Evolutionary conservation across 1,284 basidiomycete species (phyloP).

Genomic region (Leccinum huronense): DNA sequence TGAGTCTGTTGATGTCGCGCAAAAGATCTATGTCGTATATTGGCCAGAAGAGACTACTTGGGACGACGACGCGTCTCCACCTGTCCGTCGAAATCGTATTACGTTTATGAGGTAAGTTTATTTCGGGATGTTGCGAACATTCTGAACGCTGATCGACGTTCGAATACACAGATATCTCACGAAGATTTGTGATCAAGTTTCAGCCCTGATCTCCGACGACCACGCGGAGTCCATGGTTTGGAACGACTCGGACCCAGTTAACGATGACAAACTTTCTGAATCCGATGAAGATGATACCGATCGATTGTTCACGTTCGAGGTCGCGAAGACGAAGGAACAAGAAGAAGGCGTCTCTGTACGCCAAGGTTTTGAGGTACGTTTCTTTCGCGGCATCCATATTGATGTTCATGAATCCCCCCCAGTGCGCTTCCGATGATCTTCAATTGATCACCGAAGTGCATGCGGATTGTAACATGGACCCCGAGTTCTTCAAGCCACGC

Average conservation of each 20-base stretch:
- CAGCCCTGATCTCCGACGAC: slow-evolving; percentile 47
- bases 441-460: slow-evolving; percentile 11
- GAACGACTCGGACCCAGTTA: slow-evolving; percentile 36
- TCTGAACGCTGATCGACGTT: neutral
- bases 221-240: slow-evolving; percentile 45
- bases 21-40: slow-evolving; percentile 48
- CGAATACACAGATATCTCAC: slow-evolving; percentile 46
- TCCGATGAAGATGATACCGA: slow-evolving; percentile 43
- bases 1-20: slow-evolving; percentile 4
- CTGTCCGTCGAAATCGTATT: slow-evolving; percentile 50
- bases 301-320: slow-evolving; percentile 55
- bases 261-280: slow-evolving; percentile 30
- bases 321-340: slow-evolving; percentile 57
- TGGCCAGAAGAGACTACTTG: slow-evolving; percentile 65
- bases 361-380: slow-evolving; percentile 43
- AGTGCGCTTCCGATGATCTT: slow-evolving; percentile 26
- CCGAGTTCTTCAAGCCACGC: slow-evolving; percentile 28
- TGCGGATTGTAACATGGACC: slow-evolving; percentile 27
- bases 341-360: slow-evolving; percentile 47
- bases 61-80: slow-evolving; percentile 48
- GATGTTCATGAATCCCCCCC: neutral
- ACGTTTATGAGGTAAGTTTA: slow-evolving; percentile 56
- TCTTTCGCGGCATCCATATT: neutral
- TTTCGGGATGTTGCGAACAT: neutral
- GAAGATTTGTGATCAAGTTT: slow-evolving; percentile 53